These are phyloP conservation scores for Trametes gibbosa DNA, from an alignment of 768 basidiomycete species.

Conservation along the genomic window DNA sequence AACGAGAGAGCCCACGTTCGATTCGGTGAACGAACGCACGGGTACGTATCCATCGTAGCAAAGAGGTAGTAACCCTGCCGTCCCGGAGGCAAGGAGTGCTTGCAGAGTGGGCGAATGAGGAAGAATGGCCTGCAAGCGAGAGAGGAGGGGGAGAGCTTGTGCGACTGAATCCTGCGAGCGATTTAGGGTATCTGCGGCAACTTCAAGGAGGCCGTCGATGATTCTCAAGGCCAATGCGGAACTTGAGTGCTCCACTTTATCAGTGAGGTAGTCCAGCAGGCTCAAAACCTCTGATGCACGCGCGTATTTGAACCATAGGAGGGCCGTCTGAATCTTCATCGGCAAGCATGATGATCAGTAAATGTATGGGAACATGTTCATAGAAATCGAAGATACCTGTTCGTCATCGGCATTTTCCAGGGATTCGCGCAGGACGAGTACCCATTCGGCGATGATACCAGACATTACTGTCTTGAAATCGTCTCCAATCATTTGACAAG, in stretches of 20 bases:
- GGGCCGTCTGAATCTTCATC: conserved; percentile 16
- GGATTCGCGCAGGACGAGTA: not conserved
- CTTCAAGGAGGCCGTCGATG: conserved; percentile 36
- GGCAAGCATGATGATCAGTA: not conserved
- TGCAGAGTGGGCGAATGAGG: conserved; percentile 43
- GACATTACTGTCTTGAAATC: not conserved
- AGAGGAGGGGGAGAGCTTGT: conserved; percentile 27
- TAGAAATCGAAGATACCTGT: not conserved
- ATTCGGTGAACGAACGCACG: not conserved
- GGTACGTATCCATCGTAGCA: conserved; percentile 29
- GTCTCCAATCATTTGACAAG: not conserved
- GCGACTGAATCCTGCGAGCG: conserved; percentile 16
- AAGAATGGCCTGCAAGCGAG: conserved; percentile 26
- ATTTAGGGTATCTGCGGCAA: not conserved
- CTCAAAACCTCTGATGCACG: conserved; percentile 38
- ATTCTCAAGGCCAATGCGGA: conserved; percentile 20
- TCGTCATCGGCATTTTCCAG: conserved; percentile 5
- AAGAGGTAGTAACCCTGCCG: conserved; percentile 36
- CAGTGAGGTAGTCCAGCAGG: conserved; percentile 41
- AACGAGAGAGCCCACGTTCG: not conserved
- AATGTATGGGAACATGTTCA: no score
- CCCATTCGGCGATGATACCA: not conserved
- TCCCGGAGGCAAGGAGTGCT: conserved; percentile 42
- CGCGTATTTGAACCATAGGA: conserved; percentile 59
- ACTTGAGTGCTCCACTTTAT: conserved; percentile 11